Conservation (phyloP, 1,284 basidiomycete species). For the Hemileia vastatrix region DNA sequence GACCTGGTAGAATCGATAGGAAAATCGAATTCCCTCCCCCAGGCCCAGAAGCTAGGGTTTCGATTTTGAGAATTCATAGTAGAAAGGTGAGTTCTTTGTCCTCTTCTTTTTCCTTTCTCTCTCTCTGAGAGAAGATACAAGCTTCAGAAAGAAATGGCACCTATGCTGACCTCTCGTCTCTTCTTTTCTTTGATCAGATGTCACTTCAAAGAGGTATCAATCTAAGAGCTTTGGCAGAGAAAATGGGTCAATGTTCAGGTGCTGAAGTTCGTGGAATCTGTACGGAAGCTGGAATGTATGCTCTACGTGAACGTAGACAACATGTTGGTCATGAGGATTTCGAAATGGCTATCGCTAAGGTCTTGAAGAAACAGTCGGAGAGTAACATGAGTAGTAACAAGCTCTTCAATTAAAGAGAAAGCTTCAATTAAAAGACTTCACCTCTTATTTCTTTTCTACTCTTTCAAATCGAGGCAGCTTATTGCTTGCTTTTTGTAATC, state of each 20-base stretch:
- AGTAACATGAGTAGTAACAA: constrained; percentile 43
- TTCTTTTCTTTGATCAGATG: constrained; percentile 59
- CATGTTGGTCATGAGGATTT: constrained; percentile 98
- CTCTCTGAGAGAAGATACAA: too few relatives aligned
- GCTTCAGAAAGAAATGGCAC: too few relatives aligned
- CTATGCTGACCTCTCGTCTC: too few relatives aligned
- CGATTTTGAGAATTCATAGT: constrained; percentile 92
- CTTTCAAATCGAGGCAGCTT: too few relatives aligned
- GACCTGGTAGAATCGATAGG: constrained; percentile 93
- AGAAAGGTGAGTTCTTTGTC: constrained; percentile 58
- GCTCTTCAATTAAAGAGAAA: constrained; percentile 47
- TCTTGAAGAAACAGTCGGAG: constrained; percentile 48
- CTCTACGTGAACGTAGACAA: constrained; percentile 82
- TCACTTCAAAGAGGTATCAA: constrained; percentile 95
- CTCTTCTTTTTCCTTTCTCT: too few relatives aligned
- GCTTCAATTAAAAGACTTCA: too few relatives aligned
- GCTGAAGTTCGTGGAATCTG: constrained; percentile 97
- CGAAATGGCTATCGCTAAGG: constrained; percentile 94
- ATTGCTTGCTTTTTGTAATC: too few relatives aligned
- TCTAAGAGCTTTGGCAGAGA: constrained; percentile 83
- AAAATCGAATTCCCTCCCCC: constrained; percentile 99
- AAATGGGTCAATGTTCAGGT: constrained; percentile 99
- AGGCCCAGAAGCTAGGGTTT: constrained; percentile 90
- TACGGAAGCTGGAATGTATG: constrained; percentile 94
- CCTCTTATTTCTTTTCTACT: too few relatives aligned